Evolutionary conservation across 805 yeast species (phyloP), one percentile per base, ranked within the genome.

Genomic region (Myxozyma vanderwaltii): DNA sequence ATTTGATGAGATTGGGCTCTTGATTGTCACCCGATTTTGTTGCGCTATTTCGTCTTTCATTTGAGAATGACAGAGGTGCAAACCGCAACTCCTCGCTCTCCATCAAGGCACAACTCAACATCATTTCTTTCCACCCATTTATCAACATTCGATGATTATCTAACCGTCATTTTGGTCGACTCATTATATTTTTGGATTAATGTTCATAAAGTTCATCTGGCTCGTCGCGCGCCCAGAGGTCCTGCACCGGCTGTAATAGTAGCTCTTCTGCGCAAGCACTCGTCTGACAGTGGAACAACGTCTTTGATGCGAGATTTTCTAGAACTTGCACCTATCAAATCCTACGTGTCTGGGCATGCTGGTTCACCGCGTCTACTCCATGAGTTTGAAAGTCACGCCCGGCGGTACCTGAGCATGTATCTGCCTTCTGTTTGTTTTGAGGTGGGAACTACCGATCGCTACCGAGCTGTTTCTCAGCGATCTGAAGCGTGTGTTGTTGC

Each of bases 401-500:
- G 64, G 31, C 69, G 75, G 36, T 79, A 79, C 58, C 53, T 79
- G 23, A 67, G 67, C 33, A 61, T 77, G 21, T 79, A 71, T 59
- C 54, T 59, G 1, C 72, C 72, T 4, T 74, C 73, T 12, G 75
- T 79, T 52, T 77, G 76, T 7, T 79, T 77, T 64, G 79, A 75
- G 48, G 63, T 79, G 17, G 71, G 74, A 53, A 74, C 78, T 1
- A 78, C 81, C 5, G 79, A 76, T 50, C 67, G 82, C 5, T 79
- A 77, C 60, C 60, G 65, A 29, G 36, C 65, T 10, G 65, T 68
- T n/a, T 69, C 72, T 15, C 54, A 59, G n/a, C 58, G 64, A 8
- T 58, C 62, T n/a, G 78, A 75, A 56, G 73, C 79, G 0, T 75
- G 80, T 54, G 74, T 78, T 2, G 69, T 79, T 4, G 75, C 82